A percentile compares a stretch with the other conserved stretches of the same genome.
These are phyloP conservation scores for Pythium utonaiense DNA, from an alignment of 352 stramenopile genomes.

Conservation along the genomic window DNA sequence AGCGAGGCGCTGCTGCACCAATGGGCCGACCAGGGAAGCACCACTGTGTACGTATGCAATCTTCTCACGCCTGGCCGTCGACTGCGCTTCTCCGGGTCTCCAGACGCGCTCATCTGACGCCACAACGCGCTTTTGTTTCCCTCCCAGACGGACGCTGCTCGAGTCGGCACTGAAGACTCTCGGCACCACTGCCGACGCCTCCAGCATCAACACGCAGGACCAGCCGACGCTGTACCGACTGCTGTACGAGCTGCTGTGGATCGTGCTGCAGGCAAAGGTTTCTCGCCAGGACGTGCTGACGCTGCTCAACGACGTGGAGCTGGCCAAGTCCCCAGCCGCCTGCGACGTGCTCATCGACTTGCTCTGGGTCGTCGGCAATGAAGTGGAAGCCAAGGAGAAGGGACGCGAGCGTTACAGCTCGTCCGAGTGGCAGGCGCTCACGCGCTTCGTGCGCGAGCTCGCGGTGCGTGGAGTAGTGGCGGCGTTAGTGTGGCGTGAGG, in stretches of 20 bases:
- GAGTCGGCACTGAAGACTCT: slow-evolving; percentile 37
- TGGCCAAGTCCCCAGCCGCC: slow-evolving; percentile 35
- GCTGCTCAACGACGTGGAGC: slow-evolving; percentile 60
- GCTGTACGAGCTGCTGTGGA: slow-evolving; percentile 78
- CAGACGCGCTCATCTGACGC: slow-evolving; percentile 9
- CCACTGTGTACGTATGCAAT: slow-evolving; percentile 42
- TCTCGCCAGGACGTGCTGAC: slow-evolving; percentile 65
- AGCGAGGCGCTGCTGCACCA: slow-evolving; percentile 52
- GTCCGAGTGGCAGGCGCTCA: slow-evolving; percentile 66
- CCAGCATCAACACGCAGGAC: slow-evolving; percentile 17
- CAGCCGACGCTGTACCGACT: slow-evolving; percentile 41
- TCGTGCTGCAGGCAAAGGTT: slow-evolving; percentile 66
- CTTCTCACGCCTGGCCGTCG: neutral
- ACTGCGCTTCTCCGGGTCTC: neutral
- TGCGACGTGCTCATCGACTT: slow-evolving; percentile 67
- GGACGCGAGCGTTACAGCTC: slow-evolving; percentile 65
- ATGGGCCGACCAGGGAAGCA: slow-evolving; percentile 57
- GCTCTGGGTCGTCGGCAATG: slow-evolving; percentile 70
- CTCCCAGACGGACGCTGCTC: slow-evolving; percentile 38
- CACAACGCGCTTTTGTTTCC: neutral
- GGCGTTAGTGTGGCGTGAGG: neutral
- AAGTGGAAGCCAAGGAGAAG: slow-evolving; percentile 71
- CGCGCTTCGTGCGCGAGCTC: slow-evolving; percentile 53
- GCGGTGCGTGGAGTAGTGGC: slow-evolving; percentile 28
- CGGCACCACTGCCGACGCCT: slow-evolving; percentile 20